These are phyloP conservation scores for Blastocladiella emersonii DNA, from an alignment of 371 early-diverging fungal species.

Conservation along the genomic window DNA sequence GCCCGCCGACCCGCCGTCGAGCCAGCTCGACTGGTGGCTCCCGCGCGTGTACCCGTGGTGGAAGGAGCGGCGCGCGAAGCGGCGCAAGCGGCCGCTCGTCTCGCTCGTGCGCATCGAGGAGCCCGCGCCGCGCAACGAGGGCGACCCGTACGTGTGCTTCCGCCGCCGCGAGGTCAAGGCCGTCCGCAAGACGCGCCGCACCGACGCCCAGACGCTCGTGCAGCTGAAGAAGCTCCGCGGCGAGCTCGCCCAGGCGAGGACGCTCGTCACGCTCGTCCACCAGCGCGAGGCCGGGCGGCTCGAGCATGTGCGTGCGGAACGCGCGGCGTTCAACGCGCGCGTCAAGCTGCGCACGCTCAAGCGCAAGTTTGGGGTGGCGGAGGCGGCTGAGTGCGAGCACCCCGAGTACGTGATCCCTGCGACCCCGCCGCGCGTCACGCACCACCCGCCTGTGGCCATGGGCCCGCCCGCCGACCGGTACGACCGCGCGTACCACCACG, in stretches of 20 bases:
- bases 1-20: background rate
- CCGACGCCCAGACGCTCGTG: conserved; percentile 70
- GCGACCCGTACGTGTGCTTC: conserved; percentile 93
- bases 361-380: too few relatives aligned
- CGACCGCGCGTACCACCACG: too few relatives aligned
- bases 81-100: background rate
- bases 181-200: conserved; percentile 75
- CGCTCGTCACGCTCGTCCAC: conserved; percentile 62
- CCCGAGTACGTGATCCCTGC: too few relatives aligned
- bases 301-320: conserved; percentile 52
- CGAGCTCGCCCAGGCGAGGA: conserved; percentile 61
- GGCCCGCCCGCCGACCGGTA: too few relatives aligned
- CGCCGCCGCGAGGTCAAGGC: conserved; percentile 81
- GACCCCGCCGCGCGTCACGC: too few relatives aligned
- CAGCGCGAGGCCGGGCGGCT: conserved; percentile 59
- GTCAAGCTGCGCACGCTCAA: too few relatives aligned
- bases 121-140: conserved; percentile 35
- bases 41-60: background rate
- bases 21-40: background rate
- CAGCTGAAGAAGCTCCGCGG: conserved; percentile 62
- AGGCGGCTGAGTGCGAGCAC: too few relatives aligned
- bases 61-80: background rate
- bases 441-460: too few relatives aligned
- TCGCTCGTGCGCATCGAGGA: background rate
- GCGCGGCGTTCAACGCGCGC: background rate